These are phyloP conservation scores for Dentipellis sp. DNA, from an alignment of 768 basidiomycete genomes.

Conservation along the genomic window DNA sequence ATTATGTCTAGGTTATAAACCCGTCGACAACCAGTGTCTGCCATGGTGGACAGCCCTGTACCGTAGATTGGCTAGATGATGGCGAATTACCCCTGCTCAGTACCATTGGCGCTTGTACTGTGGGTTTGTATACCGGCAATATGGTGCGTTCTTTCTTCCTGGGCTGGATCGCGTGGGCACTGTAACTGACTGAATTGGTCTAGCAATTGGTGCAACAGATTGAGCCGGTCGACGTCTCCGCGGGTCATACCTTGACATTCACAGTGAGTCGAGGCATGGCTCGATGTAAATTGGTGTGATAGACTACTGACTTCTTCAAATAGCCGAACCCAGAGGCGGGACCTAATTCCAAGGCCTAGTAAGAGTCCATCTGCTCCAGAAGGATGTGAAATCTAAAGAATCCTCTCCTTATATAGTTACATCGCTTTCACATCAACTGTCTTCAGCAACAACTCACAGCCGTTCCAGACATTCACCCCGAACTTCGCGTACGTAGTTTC, in stretches of 20 bases:
- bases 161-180: neutral
- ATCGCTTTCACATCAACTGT: conserved; percentile 37
- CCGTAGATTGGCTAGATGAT: conserved; percentile 56
- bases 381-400: too few relatives aligned
- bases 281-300: neutral
- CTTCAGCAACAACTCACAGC: conserved; percentile 18
- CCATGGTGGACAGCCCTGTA: conserved; percentile 43
- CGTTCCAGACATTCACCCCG: conserved; percentile 39
- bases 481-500: conserved; percentile 40
- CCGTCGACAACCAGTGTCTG: conserved; percentile 22
- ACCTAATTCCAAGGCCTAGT: conserved; percentile 52
- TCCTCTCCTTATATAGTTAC: conserved; percentile 34
- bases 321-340: conserved; percentile 52
- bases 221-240: conserved; percentile 43
- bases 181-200: neutral
- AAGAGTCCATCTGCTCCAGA: conserved; percentile 17
- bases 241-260: conserved; percentile 39
- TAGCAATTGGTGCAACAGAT: conserved; percentile 54
- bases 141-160: conserved; percentile 28
- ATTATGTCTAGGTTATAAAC: conserved; percentile 1
- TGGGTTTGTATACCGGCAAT: conserved; percentile 51
- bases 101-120: conserved; percentile 40
- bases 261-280: conserved; percentile 30
- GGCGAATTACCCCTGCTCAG: conserved; percentile 40
- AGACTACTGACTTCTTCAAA: neutral